Conservation (phyloP, 768 basidiomycete genomes). For the Phlegmacium glaucopus region DNA sequence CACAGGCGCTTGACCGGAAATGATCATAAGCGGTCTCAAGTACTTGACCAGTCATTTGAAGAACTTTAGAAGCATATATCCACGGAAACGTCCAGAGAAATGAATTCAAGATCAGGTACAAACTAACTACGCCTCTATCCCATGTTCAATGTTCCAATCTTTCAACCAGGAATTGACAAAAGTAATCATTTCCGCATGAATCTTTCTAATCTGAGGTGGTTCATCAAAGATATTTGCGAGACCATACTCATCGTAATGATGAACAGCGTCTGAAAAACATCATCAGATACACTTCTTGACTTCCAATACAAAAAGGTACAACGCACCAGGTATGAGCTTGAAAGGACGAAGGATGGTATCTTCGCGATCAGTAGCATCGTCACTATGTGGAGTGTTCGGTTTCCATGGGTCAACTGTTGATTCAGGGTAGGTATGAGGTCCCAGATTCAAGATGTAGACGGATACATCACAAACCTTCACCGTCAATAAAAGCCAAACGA, state of each 20-base stretch:
- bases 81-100: too few relatives aligned
- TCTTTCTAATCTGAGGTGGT: conserved; percentile 72
- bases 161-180: conserved; percentile 78
- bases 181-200: conserved; percentile 75
- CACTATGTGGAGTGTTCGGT: conserved; percentile 80
- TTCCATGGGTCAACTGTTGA: conserved; percentile 83
- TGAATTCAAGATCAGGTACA: too few relatives aligned
- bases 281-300: not conserved
- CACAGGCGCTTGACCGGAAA: too few relatives aligned
- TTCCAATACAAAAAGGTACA: too few relatives aligned
- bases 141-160: conserved; percentile 35
- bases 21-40: too few relatives aligned
- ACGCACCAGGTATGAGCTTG: conserved; percentile 81
- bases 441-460: not conserved
- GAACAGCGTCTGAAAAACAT: conserved; percentile 54
- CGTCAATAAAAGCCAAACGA: conserved; percentile 84
- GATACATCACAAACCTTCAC: conserved; percentile 54
- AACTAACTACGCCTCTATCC: conserved; percentile 6
- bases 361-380: conserved; percentile 59
- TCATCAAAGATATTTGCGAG: conserved; percentile 56
- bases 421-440: not conserved
- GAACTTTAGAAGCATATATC: too few relatives aligned
- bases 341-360: conserved; percentile 79
- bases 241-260: conserved; percentile 80
- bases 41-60: too few relatives aligned